These are phyloP conservation scores for Aspergillus biplanus DNA, from an alignment of 495 filamentous ascomycete species.

Conservation along the genomic window DNA sequence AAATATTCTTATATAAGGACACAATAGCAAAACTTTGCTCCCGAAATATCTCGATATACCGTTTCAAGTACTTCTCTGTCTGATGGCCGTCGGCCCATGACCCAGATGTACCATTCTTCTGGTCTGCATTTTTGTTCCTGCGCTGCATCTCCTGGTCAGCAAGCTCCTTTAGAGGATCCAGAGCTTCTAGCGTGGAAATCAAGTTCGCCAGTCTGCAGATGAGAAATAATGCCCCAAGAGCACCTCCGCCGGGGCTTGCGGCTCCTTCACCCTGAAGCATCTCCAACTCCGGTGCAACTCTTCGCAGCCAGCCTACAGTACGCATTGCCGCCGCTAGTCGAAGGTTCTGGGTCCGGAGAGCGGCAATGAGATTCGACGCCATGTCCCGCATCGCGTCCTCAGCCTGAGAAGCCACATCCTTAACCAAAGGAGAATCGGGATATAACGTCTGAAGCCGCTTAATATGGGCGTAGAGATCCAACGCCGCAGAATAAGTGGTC, in stretches of 20 bases:
- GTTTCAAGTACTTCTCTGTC: slow-evolving; percentile 90
- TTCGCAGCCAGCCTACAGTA: slow-evolving; percentile 87
- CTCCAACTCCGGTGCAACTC: slow-evolving; percentile 82
- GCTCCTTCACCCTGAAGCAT: slow-evolving; percentile 44
- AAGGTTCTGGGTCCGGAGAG: slow-evolving; percentile 73
- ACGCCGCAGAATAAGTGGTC: slow-evolving; percentile 85
- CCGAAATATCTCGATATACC: slow-evolving; percentile 96
- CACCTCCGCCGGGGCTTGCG: slow-evolving; percentile 55
- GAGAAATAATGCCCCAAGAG: slow-evolving; percentile 83
- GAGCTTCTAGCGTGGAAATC: slow-evolving; percentile 75
- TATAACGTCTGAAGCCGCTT: slow-evolving; percentile 83
- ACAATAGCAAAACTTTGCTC: slow-evolving; percentile 97
- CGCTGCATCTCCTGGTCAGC: slow-evolving; percentile 81
- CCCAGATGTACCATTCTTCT: slow-evolving; percentile 28
- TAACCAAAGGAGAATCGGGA: slow-evolving; percentile 73
- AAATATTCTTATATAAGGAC: slow-evolving; percentile 89
- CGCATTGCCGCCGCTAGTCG: slow-evolving; percentile 92
- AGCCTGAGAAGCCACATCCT: slow-evolving; percentile 73
- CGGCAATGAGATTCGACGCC: slow-evolving; percentile 79
- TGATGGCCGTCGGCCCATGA: slow-evolving; percentile 82
- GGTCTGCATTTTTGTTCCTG: slow-evolving; percentile 31
- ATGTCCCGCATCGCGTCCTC: slow-evolving; percentile 89
- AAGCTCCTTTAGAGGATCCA: slow-evolving; percentile 84
- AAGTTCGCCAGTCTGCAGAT: slow-evolving; percentile 83
- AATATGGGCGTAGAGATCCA: slow-evolving; percentile 94